These are phyloP conservation scores for Neurospora tetraspora DNA, from an alignment of 495 filamentous ascomycete species.

Conservation along the genomic window DNA sequence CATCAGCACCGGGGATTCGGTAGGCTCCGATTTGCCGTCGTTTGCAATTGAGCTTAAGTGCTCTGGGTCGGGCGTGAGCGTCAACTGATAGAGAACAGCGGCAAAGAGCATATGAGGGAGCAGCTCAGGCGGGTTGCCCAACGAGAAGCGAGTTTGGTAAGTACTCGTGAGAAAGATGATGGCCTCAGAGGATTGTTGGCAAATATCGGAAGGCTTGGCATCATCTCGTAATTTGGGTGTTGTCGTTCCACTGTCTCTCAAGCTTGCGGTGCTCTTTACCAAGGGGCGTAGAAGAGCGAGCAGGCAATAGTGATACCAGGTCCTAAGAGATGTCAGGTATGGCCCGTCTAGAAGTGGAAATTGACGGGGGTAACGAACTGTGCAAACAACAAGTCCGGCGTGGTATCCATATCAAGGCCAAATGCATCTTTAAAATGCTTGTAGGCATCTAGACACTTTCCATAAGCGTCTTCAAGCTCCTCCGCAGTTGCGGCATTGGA, in stretches of 20 bases:
- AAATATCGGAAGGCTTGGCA: slow-evolving; percentile 6
- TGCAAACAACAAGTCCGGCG: slow-evolving; percentile 15
- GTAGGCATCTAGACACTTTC: slow-evolving; percentile 11
- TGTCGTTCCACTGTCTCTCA: slow-evolving; percentile 3
- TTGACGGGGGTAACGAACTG: slow-evolving; percentile 3
- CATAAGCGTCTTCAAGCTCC: slow-evolving; percentile 18
- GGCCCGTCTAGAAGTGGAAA: background rate
- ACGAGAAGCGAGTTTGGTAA: slow-evolving; percentile 15
- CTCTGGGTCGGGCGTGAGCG: background rate
- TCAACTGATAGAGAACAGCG: slow-evolving; percentile 14
- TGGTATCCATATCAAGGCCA: background rate
- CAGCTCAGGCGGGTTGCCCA: slow-evolving; percentile 7
- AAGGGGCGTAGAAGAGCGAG: slow-evolving; percentile 18
- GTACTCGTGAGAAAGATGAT: slow-evolving; percentile 18
- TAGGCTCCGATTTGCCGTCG: background rate
- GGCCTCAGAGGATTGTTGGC: slow-evolving; percentile 16
- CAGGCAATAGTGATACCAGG: slow-evolving; percentile 21
- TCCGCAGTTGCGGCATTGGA: slow-evolving; percentile 17
- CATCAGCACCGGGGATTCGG: slow-evolving; percentile 1
- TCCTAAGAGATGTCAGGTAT: slow-evolving; percentile 7
- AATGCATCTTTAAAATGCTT: slow-evolving; percentile 1
- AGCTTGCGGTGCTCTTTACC: slow-evolving; percentile 8
- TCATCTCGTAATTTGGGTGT: slow-evolving; percentile 6
- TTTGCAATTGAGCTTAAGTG: background rate
- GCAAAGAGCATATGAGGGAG: slow-evolving; percentile 18